Conservation (phyloP, 176 grass and related monocot species). For the Guadua angustifolia region DNA sequence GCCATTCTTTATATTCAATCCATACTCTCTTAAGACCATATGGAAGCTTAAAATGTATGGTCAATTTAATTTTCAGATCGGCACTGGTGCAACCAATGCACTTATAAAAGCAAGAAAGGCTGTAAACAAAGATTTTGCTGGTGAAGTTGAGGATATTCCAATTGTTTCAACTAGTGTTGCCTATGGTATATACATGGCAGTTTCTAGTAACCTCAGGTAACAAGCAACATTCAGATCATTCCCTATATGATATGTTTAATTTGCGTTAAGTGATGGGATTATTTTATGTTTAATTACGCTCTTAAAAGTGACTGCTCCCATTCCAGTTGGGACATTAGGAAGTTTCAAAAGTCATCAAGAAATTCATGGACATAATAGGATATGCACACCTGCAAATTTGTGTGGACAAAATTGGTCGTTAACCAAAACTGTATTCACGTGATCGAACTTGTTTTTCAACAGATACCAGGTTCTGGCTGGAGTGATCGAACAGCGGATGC, state of each 20-base stretch:
- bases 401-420: neutral
- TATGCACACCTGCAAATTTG: constrained; percentile 4
- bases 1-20: constrained; percentile 6
- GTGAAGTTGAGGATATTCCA: constrained; percentile 75
- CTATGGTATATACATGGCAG: constrained; percentile 96
- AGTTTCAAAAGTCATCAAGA: neutral
- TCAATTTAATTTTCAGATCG: constrained; percentile 64
- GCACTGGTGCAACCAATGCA: constrained; percentile 81
- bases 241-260: neutral
- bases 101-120: constrained; percentile 81
- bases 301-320: neutral
- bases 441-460: constrained; percentile 34
- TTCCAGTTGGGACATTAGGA: neutral
- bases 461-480: constrained; percentile 91
- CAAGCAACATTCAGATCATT: neutral
- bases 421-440: neutral
- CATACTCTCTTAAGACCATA: neutral
- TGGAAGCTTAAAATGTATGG: constrained; percentile 31
- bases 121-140: constrained; percentile 65
- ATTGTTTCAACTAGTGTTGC: constrained; percentile 80
- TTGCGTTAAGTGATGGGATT: constrained; percentile 4
- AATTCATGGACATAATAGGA: constrained; percentile 4
- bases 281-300: constrained; percentile 8
- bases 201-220: constrained; percentile 98
- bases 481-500: constrained; percentile 91